Evolutionary conservation across 345 rosid genomes (phyloP), one percentile per base, ranked within the genome.

Genomic region (Cardamine chenopodiifolia): DNA sequence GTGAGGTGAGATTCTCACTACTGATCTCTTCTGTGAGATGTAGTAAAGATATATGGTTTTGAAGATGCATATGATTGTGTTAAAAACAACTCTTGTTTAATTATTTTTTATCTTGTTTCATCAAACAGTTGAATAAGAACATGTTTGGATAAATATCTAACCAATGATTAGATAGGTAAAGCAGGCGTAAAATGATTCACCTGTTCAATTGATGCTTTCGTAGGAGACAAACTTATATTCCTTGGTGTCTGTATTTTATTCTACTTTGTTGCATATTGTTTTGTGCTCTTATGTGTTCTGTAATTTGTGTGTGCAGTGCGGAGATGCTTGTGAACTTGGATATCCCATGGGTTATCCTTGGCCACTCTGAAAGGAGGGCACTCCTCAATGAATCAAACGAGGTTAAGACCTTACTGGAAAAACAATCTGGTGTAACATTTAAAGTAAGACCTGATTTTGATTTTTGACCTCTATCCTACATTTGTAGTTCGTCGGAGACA

Each of bases 281-380:
- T 49, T 49, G 7, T 77, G 15, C 50, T 12, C 64, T 66, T 66
- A 60, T 52, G 56, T 11, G 8, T 68, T 18, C 7, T 19, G 22
- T 70, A 5, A 74, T 25, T 4, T 59, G n/a, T 76, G 17, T 77
- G 28, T 74, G 40, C 77, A 94, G 97, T 75, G 97, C 96, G 0
- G 96, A 94, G 84, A 94, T 94, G 98, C 96, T 94, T 70, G 83
- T 78, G 71, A 87, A 88, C 79, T 78, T 94, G 85, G 81, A 59
- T 35, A 82, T 94, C 80, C 90, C 91, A 8, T 94, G 98, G 97
- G 97, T 93, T 77, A 91, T 93, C 76, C 87, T 93, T 71, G 97
- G 97, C 50, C 98, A 94, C 77, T 94, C 97, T 65, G 97, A 91
- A 70, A 91, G 97, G 75, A 86, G 98, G 65, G 85, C 65, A 57